Evolutionary conservation across 177 flowering plant genomes (phyloP).

Genomic region (Tripterygium wilfordii): DNA sequence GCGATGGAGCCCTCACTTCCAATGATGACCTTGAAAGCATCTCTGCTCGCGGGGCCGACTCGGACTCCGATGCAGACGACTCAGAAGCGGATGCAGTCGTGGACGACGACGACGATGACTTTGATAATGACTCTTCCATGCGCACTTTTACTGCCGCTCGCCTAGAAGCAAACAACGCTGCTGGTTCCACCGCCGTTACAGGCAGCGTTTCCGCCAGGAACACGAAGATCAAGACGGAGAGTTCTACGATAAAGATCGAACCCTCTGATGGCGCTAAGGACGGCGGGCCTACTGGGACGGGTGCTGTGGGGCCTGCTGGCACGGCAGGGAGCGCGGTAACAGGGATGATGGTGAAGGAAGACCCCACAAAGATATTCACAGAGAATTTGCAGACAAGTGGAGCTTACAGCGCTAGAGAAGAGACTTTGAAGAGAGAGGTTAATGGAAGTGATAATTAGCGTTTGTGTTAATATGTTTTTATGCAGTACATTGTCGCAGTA

Average conservation of each 20-base stretch:
- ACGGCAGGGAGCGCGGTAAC: constrained; percentile 25
- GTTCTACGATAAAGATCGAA: constrained; percentile 44
- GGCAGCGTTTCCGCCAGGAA: constrained; percentile 31
- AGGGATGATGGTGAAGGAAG: constrained; percentile 77
- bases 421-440: constrained; percentile 91
- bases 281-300: constrained; percentile 24
- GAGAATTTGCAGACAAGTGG: constrained; percentile 95
- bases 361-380: constrained; percentile 70
- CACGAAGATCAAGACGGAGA: constrained; percentile 62
- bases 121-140: constrained; percentile 72
- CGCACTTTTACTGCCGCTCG: constrained; percentile 81
- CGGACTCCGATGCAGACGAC: constrained; percentile 58
- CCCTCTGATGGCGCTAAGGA: constrained; percentile 48
- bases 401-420: constrained; percentile 92
- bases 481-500: too few species aligned
- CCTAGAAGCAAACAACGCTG: constrained; percentile 35
- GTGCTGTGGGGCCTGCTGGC: constrained; percentile 10
- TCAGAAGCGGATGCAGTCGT: constrained; percentile 57
- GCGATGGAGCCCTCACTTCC: constrained; percentile 72
- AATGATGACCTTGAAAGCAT: constrained; percentile 96
- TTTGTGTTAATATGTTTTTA: too few species aligned
- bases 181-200: constrained; percentile 5
- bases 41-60: constrained; percentile 58
- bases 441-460: too few species aligned
- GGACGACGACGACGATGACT: constrained; percentile 66